These are phyloP conservation scores for Persicaria tinctoria DNA, from an alignment of 148 eudicot species.

Conservation along the genomic window DNA sequence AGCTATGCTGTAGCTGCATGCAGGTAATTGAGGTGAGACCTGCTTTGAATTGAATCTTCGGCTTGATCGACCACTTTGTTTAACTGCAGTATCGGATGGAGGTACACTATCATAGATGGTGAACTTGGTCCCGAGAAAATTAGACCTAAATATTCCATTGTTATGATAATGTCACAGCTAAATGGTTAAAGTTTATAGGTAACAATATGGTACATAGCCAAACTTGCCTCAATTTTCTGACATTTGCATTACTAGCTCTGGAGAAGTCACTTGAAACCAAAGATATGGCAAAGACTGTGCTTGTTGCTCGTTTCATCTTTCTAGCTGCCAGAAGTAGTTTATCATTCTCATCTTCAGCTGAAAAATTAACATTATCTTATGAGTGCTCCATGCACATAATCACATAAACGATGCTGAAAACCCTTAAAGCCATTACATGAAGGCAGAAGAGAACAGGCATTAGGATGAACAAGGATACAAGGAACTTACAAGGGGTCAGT, in stretches of 20 bases:
- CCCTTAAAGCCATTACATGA: too few species aligned
- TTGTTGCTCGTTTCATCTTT: constrained; percentile 67
- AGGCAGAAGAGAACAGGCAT: neutral
- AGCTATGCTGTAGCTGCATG: constrained; percentile 58
- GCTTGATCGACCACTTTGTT: constrained; percentile 31
- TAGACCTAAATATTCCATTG: constrained; percentile 47
- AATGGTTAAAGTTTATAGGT: neutral
- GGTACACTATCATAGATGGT: constrained; percentile 72
- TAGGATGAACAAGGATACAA: neutral
- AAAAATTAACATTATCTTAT: neutral
- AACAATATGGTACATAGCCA: neutral
- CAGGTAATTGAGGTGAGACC: constrained; percentile 70
- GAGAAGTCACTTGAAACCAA: constrained; percentile 78
- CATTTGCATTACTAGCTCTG: constrained; percentile 72
- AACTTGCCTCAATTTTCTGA: constrained; percentile 76
- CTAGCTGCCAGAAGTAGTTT: constrained; percentile 72
- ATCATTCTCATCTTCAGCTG: constrained; percentile 79
- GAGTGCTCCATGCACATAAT: neutral
- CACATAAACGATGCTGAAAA: neutral
- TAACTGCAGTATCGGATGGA: constrained; percentile 34
- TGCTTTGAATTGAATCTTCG: constrained; percentile 66
- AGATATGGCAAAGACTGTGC: constrained; percentile 71
- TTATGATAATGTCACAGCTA: neutral
- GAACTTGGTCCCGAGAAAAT: constrained; percentile 90
- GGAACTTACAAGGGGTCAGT: constrained; percentile 72